Conservation (phyloP, 106 monocot genomes). For the Dendrobium chrysotoxum region DNA sequence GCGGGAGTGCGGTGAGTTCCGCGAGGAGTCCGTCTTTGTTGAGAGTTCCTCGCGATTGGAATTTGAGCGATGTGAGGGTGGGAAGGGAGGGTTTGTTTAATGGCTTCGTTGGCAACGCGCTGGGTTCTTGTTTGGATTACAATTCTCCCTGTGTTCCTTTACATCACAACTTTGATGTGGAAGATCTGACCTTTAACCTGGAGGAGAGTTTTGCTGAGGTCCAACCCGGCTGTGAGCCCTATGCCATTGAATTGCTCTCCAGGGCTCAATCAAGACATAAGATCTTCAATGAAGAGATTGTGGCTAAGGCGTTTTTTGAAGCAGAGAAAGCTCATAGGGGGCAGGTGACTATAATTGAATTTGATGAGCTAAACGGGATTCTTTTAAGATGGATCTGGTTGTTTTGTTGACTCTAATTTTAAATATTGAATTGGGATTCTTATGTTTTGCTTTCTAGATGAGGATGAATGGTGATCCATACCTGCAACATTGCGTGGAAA, state of each 20-base stretch:
- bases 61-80: constrained; percentile 14
- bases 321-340: constrained; percentile 81
- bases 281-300: constrained; percentile 62
- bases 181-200: constrained; percentile 26
- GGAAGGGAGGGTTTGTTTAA: constrained; percentile 37
- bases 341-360: constrained; percentile 36
- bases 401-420: not conserved
- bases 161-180: constrained; percentile 10
- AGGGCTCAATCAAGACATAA: constrained; percentile 56
- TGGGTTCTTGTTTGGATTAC: constrained; percentile 67
- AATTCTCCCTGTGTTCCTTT: constrained; percentile 23
- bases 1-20: constrained; percentile 8
- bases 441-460: constrained; percentile 37
- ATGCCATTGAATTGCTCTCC: constrained; percentile 35
- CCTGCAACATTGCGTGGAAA: constrained; percentile 92
- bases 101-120: constrained; percentile 35
- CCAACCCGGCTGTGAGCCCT: constrained; percentile 14
- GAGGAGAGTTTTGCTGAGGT: constrained; percentile 16
- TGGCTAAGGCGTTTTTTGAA: constrained; percentile 66
- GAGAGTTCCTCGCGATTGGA: constrained; percentile 23
- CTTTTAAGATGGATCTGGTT: not conserved
- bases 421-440: constrained; percentile 1
- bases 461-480: constrained; percentile 70
- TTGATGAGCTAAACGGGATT: too few species aligned
- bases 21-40: constrained; percentile 21